Evolutionary conservation across 805 yeast genomes (phyloP).

Genomic region (Komagataella kurtzmanii): DNA sequence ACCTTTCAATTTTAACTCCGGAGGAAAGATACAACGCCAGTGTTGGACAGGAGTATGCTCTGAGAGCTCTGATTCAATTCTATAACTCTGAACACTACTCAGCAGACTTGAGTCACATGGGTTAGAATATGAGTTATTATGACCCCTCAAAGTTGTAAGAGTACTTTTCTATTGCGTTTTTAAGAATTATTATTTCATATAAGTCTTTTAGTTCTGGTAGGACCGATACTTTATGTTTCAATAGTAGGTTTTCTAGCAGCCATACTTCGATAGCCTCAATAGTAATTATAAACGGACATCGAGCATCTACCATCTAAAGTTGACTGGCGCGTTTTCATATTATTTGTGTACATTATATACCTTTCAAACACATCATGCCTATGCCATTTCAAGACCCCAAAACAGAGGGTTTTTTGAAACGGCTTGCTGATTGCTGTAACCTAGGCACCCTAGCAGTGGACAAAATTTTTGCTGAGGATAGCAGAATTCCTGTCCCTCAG

Average conservation of each 20-base stretch:
- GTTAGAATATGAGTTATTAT: slow-evolving; percentile 23
- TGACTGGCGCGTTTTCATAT: background rate
- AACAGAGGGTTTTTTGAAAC: background rate
- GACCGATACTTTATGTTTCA: no score
- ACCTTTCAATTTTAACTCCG: slow-evolving; percentile 31
- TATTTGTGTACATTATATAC: background rate
- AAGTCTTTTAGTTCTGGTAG: no score
- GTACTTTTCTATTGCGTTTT: no score
- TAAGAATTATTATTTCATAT: no score
- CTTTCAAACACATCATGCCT: background rate
- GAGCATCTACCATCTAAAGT: slow-evolving; percentile 6
- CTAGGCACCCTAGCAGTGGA: background rate
- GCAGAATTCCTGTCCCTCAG: background rate
- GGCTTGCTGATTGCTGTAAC: background rate
- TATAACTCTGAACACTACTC: slow-evolving; percentile 55
- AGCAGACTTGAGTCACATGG: slow-evolving; percentile 36
- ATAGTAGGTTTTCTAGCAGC: no score
- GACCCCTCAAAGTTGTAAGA: no score
- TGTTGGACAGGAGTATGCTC: slow-evolving; percentile 73
- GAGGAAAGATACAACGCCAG: slow-evolving; percentile 61
- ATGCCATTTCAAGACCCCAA: background rate
- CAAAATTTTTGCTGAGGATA: background rate
- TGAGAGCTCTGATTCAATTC: slow-evolving; percentile 65
- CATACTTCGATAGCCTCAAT: no score
- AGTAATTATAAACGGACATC: slow-evolving; percentile 8